Conservation (phyloP, 176 grass and related monocot genomes). For the Avena atlantica region DNA sequence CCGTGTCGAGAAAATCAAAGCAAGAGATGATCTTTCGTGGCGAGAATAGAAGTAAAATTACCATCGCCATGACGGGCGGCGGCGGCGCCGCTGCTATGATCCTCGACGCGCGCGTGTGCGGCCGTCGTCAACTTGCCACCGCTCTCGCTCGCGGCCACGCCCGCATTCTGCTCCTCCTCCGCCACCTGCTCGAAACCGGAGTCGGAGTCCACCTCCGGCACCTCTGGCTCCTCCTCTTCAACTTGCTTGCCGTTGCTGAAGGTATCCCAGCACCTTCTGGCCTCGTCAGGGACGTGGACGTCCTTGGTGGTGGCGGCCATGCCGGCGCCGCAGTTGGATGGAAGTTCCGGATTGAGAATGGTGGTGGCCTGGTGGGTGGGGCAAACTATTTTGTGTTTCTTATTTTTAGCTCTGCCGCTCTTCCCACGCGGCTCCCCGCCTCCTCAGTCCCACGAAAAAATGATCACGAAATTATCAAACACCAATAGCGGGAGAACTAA, state of each 20-base stretch:
- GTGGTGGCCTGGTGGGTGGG: background rate
- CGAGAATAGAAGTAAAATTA: background rate
- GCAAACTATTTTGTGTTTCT: too few relatives aligned
- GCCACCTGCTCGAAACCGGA: background rate
- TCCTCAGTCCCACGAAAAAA: too few relatives aligned
- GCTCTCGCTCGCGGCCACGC: background rate
- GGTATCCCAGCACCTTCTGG: background rate
- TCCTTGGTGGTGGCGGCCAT: background rate
- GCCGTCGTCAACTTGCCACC: background rate
- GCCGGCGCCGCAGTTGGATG: background rate
- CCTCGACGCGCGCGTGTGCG: background rate
- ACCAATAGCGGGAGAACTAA: too few relatives aligned
- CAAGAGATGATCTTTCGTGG: background rate
- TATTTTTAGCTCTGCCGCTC: background rate
- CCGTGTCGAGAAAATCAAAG: background rate
- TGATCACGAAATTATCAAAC: too few relatives aligned
- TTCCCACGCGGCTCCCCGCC: background rate
- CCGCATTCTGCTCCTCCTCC: background rate
- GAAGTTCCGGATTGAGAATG: background rate
- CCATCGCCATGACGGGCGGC: background rate
- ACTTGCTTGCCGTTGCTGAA: background rate
- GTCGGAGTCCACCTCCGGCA: background rate
- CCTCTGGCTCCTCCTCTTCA: background rate
- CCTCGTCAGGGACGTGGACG: background rate
- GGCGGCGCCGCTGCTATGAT: background rate